Evolutionary conservation across 305 asterid genomes (phyloP).

Genomic region (Solanum hybrid): DNA sequence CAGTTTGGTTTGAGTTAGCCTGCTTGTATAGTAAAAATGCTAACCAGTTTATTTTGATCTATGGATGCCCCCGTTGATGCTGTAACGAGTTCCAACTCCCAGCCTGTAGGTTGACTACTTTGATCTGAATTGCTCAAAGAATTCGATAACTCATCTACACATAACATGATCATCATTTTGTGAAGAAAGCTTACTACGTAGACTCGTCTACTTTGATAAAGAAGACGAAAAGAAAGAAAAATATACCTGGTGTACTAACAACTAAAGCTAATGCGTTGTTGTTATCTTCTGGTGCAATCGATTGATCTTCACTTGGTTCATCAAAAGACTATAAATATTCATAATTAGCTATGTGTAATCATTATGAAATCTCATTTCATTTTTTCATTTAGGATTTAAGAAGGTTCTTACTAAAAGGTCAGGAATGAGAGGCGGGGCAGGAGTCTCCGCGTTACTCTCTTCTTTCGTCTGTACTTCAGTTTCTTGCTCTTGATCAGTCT

Average conservation of each 20-base stretch:
- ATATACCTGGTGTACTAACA: slow-evolving; percentile 30
- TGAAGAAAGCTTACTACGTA: background rate
- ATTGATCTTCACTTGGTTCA: slow-evolving; percentile 37
- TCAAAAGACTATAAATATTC: slow-evolving; percentile 44
- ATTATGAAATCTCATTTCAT: background rate
- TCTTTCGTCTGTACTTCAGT: slow-evolving; percentile 14
- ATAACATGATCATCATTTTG: background rate
- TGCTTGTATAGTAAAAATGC: background rate
- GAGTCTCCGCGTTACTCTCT: slow-evolving; percentile 8
- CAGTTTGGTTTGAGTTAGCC: background rate
- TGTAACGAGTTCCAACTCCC: slow-evolving; percentile 62
- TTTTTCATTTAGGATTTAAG: background rate
- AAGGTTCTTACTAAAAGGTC: slow-evolving; percentile 50
- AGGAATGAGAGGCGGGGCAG: slow-evolving; percentile 34
- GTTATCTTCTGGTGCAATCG: slow-evolving; percentile 15
- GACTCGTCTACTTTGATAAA: background rate
- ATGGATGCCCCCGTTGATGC: slow-evolving; percentile 15
- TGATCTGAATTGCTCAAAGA: slow-evolving; percentile 16
- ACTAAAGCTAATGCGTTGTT: slow-evolving; percentile 12
- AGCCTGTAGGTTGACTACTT: slow-evolving; percentile 31
- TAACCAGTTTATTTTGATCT: slow-evolving; percentile 22
- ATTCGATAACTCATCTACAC: slow-evolving; percentile 19
- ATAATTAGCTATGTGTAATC: background rate
- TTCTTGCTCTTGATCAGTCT: slow-evolving; percentile 19
- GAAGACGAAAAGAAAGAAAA: background rate